Base-by-base conservation (phyloP, 2,329 filamentous ascomycete species). In the Colletotrichum costaricense region DNA sequence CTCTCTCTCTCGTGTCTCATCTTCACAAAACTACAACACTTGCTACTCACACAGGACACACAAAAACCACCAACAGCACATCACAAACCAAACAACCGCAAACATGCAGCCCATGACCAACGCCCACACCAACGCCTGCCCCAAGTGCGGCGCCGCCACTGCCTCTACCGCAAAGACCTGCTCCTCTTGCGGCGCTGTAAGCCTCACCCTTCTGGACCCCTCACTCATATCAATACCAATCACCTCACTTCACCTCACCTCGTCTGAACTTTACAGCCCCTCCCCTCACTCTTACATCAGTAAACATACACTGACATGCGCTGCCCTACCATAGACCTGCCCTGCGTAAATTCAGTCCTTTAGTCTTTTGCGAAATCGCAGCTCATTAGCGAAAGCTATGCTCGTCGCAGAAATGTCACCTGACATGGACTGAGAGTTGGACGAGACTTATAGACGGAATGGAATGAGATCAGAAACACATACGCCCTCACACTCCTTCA, bases 131-230 rank as follows among this genome's bases (percentile, higher is more conserved):
- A 77, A 79, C 70, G 76, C 79, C 77, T 91, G 89, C 86, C 89
- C 89, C 83, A 90, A 88, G 84, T 91, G 89, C 85, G 86, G 85
- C 77, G 82, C 84, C 77, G 74, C 82, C 78, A 85, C 86, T 77
- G 78, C 81, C 59, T 83, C 83, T 77, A 77, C 78, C 55, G 77
- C 78, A 83, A 91, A 91, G 88, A 86, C 84, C 74, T 91, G 89
- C 84, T 77, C 78, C 72, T 83, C 85, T 71, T 91, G 89, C 83
- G 89, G 89, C 69, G 88, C 89, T 78, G 89, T 91, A 84, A 78
- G 89, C 85, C 52, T 26, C 35, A 12, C 46, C 56, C 62, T 52
- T n/a, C 42, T n/a, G 9, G 19, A 42, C 38, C 16, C 14, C 38
- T 49, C 42, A 49, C 42, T 49, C 42, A 49, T 49, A n/a, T 19